A percentile compares a stretch with the other conserved stretches of the same genome.
phyloP scores from a whole-genome alignment of 306 rosid species.

The Gillenia trifoliata region DNA sequence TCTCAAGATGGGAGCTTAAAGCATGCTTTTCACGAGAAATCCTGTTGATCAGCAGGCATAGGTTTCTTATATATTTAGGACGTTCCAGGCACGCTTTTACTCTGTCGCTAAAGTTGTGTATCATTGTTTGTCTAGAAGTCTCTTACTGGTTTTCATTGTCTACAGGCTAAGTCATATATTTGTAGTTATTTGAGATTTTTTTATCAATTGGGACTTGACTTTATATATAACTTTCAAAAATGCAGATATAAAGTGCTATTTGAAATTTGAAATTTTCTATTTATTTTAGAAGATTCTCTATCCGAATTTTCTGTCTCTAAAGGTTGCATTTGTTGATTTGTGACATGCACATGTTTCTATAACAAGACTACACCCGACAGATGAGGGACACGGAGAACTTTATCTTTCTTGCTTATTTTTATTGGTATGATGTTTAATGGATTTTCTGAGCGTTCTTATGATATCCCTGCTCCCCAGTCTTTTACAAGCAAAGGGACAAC shows the following conservation, averaged over 20 bases:
- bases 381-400: conserved; percentile 58
- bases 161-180: neutral
- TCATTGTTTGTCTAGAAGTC: neutral
- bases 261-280: neutral
- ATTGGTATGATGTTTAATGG: conserved; percentile 92
- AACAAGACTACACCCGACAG: conserved; percentile 51
- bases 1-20: conserved; percentile 51
- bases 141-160: neutral
- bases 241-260: neutral
- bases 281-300: neutral
- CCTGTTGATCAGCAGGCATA: conserved; percentile 54
- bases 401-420: conserved; percentile 79
- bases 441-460: conserved; percentile 75
- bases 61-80: conserved; percentile 83
- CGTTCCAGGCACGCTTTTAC: conserved; percentile 58
- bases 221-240: neutral
- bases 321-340: conserved; percentile 84
- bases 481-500: conserved; percentile 87
- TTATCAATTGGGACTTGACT: neutral
- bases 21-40: conserved; percentile 67
- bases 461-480: conserved; percentile 76
- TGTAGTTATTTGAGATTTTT: neutral
- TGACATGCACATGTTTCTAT: conserved; percentile 68
- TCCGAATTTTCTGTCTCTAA: conserved; percentile 9
- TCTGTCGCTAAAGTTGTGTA: neutral